Base-by-base conservation (phyloP, 345 rosid species). In the Aegle marmelos region DNA sequence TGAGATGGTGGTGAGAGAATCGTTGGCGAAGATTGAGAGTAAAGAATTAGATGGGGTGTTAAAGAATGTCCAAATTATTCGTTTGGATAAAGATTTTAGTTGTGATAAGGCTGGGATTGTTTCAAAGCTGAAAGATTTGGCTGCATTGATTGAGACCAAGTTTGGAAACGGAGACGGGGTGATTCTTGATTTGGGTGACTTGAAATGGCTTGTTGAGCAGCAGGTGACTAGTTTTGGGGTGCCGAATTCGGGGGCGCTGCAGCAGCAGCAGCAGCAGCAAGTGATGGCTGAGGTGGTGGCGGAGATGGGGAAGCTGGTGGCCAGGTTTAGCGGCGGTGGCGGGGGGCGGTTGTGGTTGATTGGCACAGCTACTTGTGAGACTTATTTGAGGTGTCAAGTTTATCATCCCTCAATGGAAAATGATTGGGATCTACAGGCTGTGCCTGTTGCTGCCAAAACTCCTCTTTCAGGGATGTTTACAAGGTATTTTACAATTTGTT, bases 331-430 rank as follows among this genome's bases (percentile, higher is more conserved):
- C n/a, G 11, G 45, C 45, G 45, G 39, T 9, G 81, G 45, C 45
- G 81, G 80, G 19, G 77, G 85, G n/a, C 86, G 81, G 79, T 66
- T 96, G 50, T 92, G 97, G 90, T 79, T 96, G 82, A 90, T 94
- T 67, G 98, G 97, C 27, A 92, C 93, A 27, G 99, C 99, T n/a
- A 94, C 98, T 70, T 96, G 97, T 48, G 98, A 96, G 85, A 95
- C 98, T 59, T 93, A 93, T 80, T 76, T 95, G 82, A 87, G 98
- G 70, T 95, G 98, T 79, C 98, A 95, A 80, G 91, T 95, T 59
- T 90, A 95, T 82, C 93, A 93, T 79, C 91, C 98, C 72, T 86
- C 91, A 7, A 88, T 96, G 97, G 99, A 96, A 83, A 87, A 76
- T 75, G 97, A 92, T 78, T 96, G 99, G 91, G 99, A 96, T 92